Conservation (phyloP, 2,329 filamentous ascomycete genomes). For the Penicillium vulpinum region DNA sequence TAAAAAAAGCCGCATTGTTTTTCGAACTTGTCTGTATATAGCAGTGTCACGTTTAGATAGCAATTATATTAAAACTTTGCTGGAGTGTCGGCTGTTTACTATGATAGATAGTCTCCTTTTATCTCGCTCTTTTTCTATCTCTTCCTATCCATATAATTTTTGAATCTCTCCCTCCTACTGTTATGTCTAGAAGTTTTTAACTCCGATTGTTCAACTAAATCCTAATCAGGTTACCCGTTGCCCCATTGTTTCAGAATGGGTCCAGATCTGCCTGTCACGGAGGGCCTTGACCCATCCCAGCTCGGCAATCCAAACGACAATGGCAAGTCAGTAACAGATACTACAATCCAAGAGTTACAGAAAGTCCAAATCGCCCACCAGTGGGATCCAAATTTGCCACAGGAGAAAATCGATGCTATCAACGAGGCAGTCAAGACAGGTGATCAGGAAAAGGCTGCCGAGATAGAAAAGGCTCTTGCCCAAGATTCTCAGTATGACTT, state of each 20-base stretch:
- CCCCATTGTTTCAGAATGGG: background rate
- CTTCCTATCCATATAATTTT: background rate
- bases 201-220: background rate
- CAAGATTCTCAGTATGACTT: slow-evolving; percentile 66
- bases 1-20: too few relatives aligned
- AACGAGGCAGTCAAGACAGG: slow-evolving; percentile 55
- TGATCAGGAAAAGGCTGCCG: slow-evolving; percentile 59
- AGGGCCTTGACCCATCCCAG: slow-evolving; percentile 2
- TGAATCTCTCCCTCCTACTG: background rate
- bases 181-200: background rate
- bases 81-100: background rate
- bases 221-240: background rate
- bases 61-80: too few relatives aligned
- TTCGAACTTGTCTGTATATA: background rate
- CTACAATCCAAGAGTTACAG: slow-evolving; percentile 8
- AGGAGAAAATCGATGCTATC: slow-evolving; percentile 60
- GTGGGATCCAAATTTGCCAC: slow-evolving; percentile 61
- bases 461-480: slow-evolving; percentile 48
- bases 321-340: background rate
- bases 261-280: background rate
- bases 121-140: background rate
- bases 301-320: background rate
- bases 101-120: background rate
- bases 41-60: background rate
- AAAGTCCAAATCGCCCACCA: slow-evolving; percentile 31